phyloP scores from a whole-genome alignment of 1,139 yeast genomes.

The Suhomyces bribrorum region DNA sequence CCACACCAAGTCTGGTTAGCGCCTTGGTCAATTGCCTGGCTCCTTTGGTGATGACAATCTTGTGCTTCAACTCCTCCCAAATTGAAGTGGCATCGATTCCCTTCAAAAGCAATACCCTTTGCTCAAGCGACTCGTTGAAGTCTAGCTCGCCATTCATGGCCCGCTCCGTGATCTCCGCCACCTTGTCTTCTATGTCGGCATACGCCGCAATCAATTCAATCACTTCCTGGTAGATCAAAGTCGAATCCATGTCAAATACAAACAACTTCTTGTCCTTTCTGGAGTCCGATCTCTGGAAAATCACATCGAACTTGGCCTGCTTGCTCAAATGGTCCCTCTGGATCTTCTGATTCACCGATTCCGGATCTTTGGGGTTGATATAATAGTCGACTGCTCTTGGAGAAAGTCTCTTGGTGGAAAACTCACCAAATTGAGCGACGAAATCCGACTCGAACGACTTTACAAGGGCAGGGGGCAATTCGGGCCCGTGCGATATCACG shows the following conservation, averaged over 20 bases:
- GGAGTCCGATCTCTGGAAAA: conserved; percentile 30
- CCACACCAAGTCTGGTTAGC: conserved; percentile 61
- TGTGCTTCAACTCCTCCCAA: conserved; percentile 75
- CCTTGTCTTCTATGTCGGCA: conserved; percentile 76
- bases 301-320: conserved; percentile 28
- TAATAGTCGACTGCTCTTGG: conserved; percentile 16
- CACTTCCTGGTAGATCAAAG: conserved; percentile 93
- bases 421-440: conserved; percentile 2
- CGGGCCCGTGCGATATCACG: conserved; percentile 7
- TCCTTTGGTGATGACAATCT: conserved; percentile 79
- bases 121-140: conserved; percentile 75
- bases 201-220: conserved; percentile 91
- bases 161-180: conserved; percentile 79
- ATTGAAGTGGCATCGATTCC: conserved; percentile 75
- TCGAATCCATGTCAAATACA: conserved; percentile 97
- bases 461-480: conserved; percentile 1
- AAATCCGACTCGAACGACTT: conserved; percentile 4
- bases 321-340: conserved; percentile 6
- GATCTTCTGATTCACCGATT: conserved; percentile 7
- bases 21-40: conserved; percentile 68
- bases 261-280: conserved; percentile 63
- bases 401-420: conserved; percentile 15
- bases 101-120: conserved; percentile 72
- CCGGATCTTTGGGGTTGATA: conserved; percentile 13
- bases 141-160: conserved; percentile 98